These are phyloP conservation scores for Conticribra weissflogii DNA, from an alignment of 108 stramenopile genomes.

Conservation along the genomic window DNA sequence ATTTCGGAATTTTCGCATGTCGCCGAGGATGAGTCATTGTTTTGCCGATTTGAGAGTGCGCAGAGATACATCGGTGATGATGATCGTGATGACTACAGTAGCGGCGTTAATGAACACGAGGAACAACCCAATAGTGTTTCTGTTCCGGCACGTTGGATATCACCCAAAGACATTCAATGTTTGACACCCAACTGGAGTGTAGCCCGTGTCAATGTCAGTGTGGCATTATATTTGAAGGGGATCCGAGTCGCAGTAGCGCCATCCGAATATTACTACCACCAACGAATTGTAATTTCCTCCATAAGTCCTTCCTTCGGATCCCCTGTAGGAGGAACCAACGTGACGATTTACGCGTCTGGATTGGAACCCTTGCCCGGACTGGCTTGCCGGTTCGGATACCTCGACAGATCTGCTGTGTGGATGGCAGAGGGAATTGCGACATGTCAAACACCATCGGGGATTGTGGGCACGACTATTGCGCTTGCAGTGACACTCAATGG, in stretches of 20 bases:
- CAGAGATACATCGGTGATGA: too few species aligned
- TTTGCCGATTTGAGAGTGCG: conserved; percentile 1
- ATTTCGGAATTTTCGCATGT: neutral
- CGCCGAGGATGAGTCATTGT: neutral
- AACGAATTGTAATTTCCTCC: conserved; percentile 2
- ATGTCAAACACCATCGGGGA: conserved; percentile 11
- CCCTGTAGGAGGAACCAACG: conserved; percentile 9
- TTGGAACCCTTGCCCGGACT: neutral
- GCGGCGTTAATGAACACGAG: too few species aligned
- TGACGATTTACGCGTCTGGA: conserved; percentile 11
- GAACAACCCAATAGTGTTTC: neutral
- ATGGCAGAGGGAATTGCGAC: neutral
- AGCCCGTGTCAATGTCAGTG: neutral
- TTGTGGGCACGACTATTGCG: neutral
- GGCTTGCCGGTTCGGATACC: conserved; percentile 20
- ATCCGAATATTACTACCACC: conserved; percentile 15
- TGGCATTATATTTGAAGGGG: conserved; percentile 12
- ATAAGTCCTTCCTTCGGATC: conserved; percentile 16
- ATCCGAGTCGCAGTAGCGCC: neutral
- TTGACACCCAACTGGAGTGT: conserved; percentile 8
- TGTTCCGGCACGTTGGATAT: conserved; percentile 15
- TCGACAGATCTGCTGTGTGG: conserved; percentile 6
- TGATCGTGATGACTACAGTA: too few species aligned
- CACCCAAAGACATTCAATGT: conserved; percentile 3
- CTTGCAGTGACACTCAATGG: conserved; percentile 25